Evolutionary conservation across 2,329 filamentous ascomycete genomes (phyloP).

Genomic region (Botrytis cinerea): DNA sequence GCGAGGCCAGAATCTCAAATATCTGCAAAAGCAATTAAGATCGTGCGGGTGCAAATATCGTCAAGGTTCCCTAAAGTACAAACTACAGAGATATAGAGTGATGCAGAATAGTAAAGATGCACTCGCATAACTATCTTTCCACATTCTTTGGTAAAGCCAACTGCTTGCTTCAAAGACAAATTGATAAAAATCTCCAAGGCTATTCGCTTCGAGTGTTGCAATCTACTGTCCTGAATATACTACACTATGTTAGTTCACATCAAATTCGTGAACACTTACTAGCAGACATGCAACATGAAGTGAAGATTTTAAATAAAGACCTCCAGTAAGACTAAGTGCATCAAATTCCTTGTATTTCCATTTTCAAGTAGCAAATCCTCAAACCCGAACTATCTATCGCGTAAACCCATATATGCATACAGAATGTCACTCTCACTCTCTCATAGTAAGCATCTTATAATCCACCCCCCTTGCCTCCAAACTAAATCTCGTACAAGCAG

Average conservation of each 20-base stretch:
- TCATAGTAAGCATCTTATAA: background rate
- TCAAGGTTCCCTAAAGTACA: background rate
- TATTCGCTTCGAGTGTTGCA: background rate
- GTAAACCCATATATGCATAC: background rate
- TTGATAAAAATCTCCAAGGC: background rate
- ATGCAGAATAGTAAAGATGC: background rate
- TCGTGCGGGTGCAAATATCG: background rate
- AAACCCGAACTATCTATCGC: background rate
- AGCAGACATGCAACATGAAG: background rate
- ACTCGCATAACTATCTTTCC: background rate
- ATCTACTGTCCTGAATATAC: background rate
- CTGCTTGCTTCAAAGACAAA: background rate
- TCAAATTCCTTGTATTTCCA: background rate
- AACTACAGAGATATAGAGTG: background rate
- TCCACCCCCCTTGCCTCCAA: background rate
- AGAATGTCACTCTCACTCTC: background rate
- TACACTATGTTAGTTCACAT: too few relatives aligned
- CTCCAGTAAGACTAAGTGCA: background rate
- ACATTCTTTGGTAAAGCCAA: background rate
- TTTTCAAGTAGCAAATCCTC: background rate
- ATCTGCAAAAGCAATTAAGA: background rate
- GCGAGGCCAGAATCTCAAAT: background rate
- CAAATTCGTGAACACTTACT: background rate
- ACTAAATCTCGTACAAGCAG: background rate
- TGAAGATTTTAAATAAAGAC: background rate